Conservation (phyloP, 2,329 filamentous ascomycete species). For the Periconia sp. region DNA sequence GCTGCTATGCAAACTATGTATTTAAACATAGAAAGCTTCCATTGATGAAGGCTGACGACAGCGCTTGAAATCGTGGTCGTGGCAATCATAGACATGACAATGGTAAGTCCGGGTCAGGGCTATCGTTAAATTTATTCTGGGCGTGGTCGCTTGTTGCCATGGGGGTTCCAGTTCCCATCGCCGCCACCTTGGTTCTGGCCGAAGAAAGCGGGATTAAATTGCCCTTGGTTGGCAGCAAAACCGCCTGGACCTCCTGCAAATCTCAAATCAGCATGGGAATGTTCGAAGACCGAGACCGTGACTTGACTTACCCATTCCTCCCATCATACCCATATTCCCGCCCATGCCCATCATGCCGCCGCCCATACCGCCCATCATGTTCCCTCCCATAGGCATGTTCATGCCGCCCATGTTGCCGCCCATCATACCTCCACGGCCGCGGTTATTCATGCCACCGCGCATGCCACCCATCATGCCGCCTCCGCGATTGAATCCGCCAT, state of each 20-base stretch:
- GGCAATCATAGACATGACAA: not conserved
- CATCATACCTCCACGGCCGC: constrained; percentile 37
- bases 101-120: not conserved
- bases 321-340: constrained; percentile 34
- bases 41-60: not conserved
- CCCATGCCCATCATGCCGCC: constrained; percentile 54
- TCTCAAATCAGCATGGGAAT: not conserved
- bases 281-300: constrained; percentile 4
- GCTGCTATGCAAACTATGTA: not conserved
- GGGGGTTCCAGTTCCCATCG: constrained; percentile 75
- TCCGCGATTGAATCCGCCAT: constrained; percentile 49
- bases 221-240: constrained; percentile 65
- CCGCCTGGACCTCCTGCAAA: constrained; percentile 43
- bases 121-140: constrained; percentile 58
- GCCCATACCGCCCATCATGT: constrained; percentile 48
- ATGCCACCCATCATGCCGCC: constrained; percentile 42
- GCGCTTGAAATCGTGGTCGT: not conserved
- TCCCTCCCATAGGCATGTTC: constrained; percentile 42
- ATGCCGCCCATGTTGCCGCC: constrained; percentile 23
- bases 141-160: constrained; percentile 76
- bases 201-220: constrained; percentile 77
- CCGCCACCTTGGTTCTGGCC: constrained; percentile 50
- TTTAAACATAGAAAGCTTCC: too few relatives aligned
- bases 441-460: constrained; percentile 52
- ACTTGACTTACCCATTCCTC: constrained; percentile 33